phyloP scores from a whole-genome alignment of 192 early-diverging fungal species.

The Rhizophagus clarus region DNA sequence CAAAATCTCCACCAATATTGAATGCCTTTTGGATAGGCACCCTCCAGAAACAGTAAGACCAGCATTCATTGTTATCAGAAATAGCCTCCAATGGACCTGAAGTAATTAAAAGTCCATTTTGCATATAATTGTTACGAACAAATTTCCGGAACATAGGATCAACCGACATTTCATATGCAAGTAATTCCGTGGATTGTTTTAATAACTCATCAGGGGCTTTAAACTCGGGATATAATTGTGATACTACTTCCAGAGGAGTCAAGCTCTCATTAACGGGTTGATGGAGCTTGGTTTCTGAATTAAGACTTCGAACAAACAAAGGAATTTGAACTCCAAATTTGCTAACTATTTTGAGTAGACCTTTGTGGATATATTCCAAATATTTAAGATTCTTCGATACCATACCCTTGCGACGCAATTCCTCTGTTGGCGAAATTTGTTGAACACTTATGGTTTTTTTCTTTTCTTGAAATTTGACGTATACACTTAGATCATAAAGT shows the following conservation, averaged over 20 bases:
- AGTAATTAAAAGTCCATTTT: constrained; percentile 68
- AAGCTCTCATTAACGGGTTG: not conserved
- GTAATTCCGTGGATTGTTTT: constrained; percentile 65
- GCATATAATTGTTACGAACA: constrained; percentile 71
- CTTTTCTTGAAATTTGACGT: not conserved
- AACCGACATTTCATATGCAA: constrained; percentile 73
- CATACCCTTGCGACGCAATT: not conserved
- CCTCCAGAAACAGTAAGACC: not conserved
- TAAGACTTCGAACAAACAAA: not conserved
- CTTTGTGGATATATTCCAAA: not conserved
- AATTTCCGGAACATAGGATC: constrained; percentile 81
- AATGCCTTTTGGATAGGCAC: not conserved
- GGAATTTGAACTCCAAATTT: constrained; percentile 6
- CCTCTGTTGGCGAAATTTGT: not conserved
- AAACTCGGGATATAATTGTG: not conserved
- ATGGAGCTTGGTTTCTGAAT: not conserved
- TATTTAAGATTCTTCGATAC: not conserved
- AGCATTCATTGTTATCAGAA: constrained; percentile 67
- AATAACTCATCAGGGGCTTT: not conserved
- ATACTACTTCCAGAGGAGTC: not conserved
- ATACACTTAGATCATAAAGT: constrained; percentile 46
- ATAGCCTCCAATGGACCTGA: constrained; percentile 58
- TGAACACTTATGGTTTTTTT: not conserved
- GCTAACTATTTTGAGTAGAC: not conserved
- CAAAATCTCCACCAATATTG: constrained; percentile 67